Percentiles rank a stretch among this genome's conserved stretches.
These are phyloP conservation scores for Licmophora abbreviata DNA, from an alignment of 108 stramenopile genomes.

Conservation along the genomic window DNA sequence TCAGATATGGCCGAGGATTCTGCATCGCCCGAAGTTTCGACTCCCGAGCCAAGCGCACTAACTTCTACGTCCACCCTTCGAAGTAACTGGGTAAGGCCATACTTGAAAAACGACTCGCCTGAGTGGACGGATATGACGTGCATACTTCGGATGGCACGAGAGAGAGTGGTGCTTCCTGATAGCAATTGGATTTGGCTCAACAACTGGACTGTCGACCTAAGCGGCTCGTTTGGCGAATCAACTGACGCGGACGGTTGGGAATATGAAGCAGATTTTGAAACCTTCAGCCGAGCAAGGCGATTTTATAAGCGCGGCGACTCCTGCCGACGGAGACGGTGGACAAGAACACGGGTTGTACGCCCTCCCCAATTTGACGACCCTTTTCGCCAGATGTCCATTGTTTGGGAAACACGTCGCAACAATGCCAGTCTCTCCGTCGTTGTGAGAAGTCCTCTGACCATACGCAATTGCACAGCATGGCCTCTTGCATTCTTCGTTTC, in stretches of 20 bases:
- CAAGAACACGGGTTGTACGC: conserved; percentile 53
- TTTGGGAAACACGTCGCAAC: conserved; percentile 50
- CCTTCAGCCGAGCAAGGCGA: conserved; percentile 40
- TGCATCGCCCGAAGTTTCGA: neutral
- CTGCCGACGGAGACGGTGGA: conserved; percentile 68
- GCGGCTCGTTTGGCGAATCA: conserved; percentile 33
- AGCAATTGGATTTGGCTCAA: conserved; percentile 74
- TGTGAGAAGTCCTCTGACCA: conserved; percentile 43
- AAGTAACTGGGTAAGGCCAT: conserved; percentile 59
- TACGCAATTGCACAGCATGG: conserved; percentile 41
- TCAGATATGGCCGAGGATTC: neutral
- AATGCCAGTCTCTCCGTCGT: conserved; percentile 35
- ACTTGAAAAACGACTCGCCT: conserved; percentile 63
- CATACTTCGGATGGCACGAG: conserved; percentile 30
- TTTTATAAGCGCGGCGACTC: conserved; percentile 52
- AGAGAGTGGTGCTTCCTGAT: conserved; percentile 60
- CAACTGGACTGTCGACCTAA: conserved; percentile 69
- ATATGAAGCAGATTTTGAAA: conserved; percentile 70
- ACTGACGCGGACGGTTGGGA: conserved; percentile 81
- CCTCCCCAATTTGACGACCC: conserved; percentile 29
- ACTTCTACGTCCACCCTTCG: conserved; percentile 3
- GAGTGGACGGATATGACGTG: conserved; percentile 74
- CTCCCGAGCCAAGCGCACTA: neutral
- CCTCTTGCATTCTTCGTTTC: conserved; percentile 41
- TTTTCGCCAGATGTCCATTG: conserved; percentile 25